Conservation (phyloP, 2,329 filamentous ascomycete species). For the Graphilbum fragrans region DNA sequence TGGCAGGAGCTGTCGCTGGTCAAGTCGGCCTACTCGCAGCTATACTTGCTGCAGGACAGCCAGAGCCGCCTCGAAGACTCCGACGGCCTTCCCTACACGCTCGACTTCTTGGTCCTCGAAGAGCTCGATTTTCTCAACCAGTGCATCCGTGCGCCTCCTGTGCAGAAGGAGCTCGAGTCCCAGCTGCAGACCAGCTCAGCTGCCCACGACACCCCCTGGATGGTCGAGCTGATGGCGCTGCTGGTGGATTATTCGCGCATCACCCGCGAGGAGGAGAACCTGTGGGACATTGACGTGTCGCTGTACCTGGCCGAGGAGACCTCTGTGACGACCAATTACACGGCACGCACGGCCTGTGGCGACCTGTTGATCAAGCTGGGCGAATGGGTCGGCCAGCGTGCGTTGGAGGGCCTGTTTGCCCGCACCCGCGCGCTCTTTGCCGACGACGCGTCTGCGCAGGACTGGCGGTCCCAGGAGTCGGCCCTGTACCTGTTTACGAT, state of each 20-base stretch:
- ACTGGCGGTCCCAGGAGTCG: constrained; percentile 61
- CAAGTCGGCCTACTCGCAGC: constrained; percentile 60
- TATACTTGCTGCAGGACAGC: constrained; percentile 76
- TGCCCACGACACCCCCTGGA: constrained; percentile 60
- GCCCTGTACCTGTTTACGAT: constrained; percentile 77
- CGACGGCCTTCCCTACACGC: constrained; percentile 83
- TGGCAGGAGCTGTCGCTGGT: constrained; percentile 78
- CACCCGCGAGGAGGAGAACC: constrained; percentile 78
- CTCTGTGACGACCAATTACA: constrained; percentile 91
- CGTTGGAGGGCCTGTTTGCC: constrained; percentile 66
- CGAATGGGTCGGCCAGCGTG: constrained; percentile 70
- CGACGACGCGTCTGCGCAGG: constrained; percentile 10
- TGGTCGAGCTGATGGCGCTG: constrained; percentile 78
- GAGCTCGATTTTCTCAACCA: constrained; percentile 92
- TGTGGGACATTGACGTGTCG: constrained; percentile 96
- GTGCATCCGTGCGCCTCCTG: constrained; percentile 75
- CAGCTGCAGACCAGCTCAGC: constrained; percentile 51
- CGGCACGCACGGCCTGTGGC: constrained; percentile 80
- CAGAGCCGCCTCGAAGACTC: constrained; percentile 84
- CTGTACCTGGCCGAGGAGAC: constrained; percentile 92
- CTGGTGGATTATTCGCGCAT: constrained; percentile 80
- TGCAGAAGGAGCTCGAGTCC: constrained; percentile 77
- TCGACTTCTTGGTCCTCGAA: constrained; percentile 88
- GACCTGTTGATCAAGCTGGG: constrained; percentile 87
- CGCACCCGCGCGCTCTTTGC: constrained; percentile 67